These are phyloP conservation scores for Tolypocladium paradoxum DNA, from an alignment of 2,329 filamentous ascomycete species.

Conservation along the genomic window DNA sequence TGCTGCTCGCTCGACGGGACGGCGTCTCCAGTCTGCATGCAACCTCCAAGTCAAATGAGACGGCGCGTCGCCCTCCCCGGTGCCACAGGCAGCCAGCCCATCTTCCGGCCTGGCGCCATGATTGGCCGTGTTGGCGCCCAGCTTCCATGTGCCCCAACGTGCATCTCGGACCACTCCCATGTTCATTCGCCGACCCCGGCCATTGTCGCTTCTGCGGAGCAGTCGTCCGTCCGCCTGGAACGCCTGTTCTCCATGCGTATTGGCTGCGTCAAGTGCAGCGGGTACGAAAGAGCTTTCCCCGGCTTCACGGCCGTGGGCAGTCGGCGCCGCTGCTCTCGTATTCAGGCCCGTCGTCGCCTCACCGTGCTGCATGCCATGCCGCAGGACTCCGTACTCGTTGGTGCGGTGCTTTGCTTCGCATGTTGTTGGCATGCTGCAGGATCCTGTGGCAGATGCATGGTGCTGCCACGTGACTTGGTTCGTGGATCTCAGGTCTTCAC, in stretches of 20 bases:
- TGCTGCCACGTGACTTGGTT: neutral
- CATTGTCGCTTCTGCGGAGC: neutral
- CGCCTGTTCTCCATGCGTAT: neutral
- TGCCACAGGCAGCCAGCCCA: neutral
- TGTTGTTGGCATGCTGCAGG: neutral
- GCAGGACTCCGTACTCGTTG: neutral
- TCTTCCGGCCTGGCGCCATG: conserved; percentile 7
- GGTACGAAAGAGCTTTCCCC: neutral
- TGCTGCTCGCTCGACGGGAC: neutral
- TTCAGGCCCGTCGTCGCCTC: neutral
- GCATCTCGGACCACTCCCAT: conserved; percentile 1
- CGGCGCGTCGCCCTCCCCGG: neutral
- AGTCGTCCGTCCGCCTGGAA: neutral
- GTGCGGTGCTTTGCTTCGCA: neutral
- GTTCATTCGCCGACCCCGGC: neutral
- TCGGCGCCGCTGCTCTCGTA: neutral
- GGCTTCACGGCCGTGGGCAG: neutral
- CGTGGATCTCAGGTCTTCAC: neutral
- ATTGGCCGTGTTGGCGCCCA: conserved; percentile 26
- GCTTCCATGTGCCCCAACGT: conserved; percentile 9
- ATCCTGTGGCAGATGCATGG: neutral
- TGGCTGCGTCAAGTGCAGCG: neutral
- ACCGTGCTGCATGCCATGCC: neutral
- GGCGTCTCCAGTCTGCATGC: neutral
- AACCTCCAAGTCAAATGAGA: neutral